These are phyloP conservation scores for Heterobasidion annosum DNA, from an alignment of 1,284 basidiomycete genomes.

Conservation along the genomic window DNA sequence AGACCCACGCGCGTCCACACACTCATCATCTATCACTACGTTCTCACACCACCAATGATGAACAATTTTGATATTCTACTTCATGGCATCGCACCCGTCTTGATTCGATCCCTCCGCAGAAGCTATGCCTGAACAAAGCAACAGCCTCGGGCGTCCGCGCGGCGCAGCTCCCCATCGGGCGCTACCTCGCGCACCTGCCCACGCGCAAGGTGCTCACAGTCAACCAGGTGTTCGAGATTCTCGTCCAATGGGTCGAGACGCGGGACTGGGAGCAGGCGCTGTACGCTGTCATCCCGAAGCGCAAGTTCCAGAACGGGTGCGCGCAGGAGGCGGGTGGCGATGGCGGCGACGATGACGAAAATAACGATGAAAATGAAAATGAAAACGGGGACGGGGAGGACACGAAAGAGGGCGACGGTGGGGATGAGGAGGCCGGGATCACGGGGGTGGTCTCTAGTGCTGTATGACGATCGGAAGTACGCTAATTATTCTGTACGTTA, in stretches of 20 bases:
- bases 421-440: not conserved
- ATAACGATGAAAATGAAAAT: not conserved
- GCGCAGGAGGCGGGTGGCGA: slow-evolving; percentile 13
- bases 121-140: slow-evolving; percentile 87
- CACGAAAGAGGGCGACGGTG: not conserved
- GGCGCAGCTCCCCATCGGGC: slow-evolving; percentile 89
- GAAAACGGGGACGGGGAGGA: not conserved
- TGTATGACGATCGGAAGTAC: not conserved
- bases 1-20: slow-evolving; percentile 5
- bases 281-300: slow-evolving; percentile 78
- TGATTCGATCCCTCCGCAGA: slow-evolving; percentile 34
- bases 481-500: slow-evolving; percentile 19
- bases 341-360: slow-evolving; percentile 10
- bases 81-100: not conserved
- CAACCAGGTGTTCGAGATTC: slow-evolving; percentile 93
- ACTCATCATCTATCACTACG: not conserved
- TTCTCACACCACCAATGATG: too few relatives aligned
- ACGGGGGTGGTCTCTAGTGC: not conserved
- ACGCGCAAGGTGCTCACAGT: slow-evolving; percentile 96
- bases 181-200: slow-evolving; percentile 72
- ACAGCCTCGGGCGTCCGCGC: slow-evolving; percentile 66
- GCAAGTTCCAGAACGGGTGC: slow-evolving; percentile 63
- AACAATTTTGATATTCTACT: not conserved
- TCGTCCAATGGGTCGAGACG: slow-evolving; percentile 82
- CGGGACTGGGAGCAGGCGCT: slow-evolving; percentile 80